Evolutionary conservation across 331 rosid species (phyloP).

Genomic region (Erythrophleum ivorense): DNA sequence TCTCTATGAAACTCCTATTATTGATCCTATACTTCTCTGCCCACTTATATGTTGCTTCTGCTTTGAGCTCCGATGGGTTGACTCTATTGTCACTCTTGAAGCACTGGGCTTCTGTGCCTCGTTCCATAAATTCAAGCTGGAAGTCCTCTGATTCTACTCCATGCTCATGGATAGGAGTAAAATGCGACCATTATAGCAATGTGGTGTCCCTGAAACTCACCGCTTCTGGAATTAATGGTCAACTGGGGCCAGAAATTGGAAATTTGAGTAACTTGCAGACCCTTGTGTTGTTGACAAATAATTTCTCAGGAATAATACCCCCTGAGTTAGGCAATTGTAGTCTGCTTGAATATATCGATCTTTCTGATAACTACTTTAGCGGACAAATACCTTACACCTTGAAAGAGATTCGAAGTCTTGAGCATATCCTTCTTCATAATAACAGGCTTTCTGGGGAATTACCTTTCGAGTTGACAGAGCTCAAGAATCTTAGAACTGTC

Average conservation of each 20-base stretch:
- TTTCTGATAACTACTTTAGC: conserved; percentile 45
- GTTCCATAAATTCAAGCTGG: conserved; percentile 57
- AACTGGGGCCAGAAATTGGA: conserved; percentile 57
- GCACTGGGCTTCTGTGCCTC: conserved; percentile 51
- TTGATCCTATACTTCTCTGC: conserved; percentile 37
- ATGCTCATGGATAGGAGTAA: conserved; percentile 70
- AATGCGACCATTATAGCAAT: conserved; percentile 46
- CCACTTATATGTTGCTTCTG: conserved; percentile 7
- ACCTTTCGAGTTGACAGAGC: not conserved
- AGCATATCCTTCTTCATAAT: not conserved
- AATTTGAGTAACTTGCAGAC: conserved; percentile 48
- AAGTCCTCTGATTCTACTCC: conserved; percentile 60
- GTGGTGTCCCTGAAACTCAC: conserved; percentile 54
- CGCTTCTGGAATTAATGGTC: conserved; percentile 49
- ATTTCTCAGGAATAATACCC: conserved; percentile 55
- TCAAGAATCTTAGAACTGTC: not conserved
- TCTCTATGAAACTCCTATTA: conserved; percentile 12
- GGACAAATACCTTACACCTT: conserved; percentile 55
- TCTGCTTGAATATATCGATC: conserved; percentile 45
- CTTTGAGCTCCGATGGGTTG: conserved; percentile 57
- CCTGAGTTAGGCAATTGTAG: conserved; percentile 41
- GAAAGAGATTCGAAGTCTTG: not conserved
- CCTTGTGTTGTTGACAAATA: conserved; percentile 43
- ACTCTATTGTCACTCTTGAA: conserved; percentile 47
- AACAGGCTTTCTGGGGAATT: not conserved